Percentiles rank a stretch among this genome's conserved stretches.
These are phyloP conservation scores for Diphasiastrum complanatum DNA, from an alignment of 83 land plant species.

Conservation along the genomic window DNA sequence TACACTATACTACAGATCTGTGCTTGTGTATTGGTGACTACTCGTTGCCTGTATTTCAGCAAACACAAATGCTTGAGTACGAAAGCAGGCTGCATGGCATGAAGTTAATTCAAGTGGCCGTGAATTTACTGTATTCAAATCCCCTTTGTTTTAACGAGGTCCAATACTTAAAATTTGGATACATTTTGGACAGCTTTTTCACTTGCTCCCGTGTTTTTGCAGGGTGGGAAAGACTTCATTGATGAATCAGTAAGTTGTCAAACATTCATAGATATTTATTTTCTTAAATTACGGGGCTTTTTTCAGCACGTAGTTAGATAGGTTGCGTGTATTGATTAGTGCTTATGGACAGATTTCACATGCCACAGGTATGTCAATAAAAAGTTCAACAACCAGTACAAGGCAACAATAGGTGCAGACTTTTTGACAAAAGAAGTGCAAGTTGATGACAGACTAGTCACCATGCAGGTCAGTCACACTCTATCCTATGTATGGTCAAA, in stretches of 20 bases:
- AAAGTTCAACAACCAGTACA: slow-evolving; percentile 35
- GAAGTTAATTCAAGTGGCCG: no score
- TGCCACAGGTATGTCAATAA: slow-evolving; percentile 31
- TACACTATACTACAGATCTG: no score
- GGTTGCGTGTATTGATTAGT: neutral
- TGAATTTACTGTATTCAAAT: neutral
- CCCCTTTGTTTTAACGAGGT: neutral
- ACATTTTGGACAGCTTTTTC: neutral
- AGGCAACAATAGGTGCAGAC: slow-evolving; percentile 32
- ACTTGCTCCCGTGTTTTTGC: neutral
- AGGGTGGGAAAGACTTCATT: slow-evolving; percentile 32
- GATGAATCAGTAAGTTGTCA: slow-evolving; percentile 23
- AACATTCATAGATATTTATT: neutral
- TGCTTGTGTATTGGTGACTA: no score
- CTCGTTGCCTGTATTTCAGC: no score
- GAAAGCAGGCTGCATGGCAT: no score
- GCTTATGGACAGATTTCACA: neutral
- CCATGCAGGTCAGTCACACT: slow-evolving; percentile 22
- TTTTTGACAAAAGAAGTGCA: slow-evolving; percentile 32
- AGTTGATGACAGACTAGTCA: slow-evolving; percentile 32
- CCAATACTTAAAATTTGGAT: neutral
- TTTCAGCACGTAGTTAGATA: neutral
- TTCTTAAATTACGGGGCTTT: neutral
- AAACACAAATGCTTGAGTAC: no score
- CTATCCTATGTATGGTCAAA: neutral